Evolutionary conservation across 192 early-diverging fungal genomes (phyloP).

Genomic region (Coemansia sp.): DNA sequence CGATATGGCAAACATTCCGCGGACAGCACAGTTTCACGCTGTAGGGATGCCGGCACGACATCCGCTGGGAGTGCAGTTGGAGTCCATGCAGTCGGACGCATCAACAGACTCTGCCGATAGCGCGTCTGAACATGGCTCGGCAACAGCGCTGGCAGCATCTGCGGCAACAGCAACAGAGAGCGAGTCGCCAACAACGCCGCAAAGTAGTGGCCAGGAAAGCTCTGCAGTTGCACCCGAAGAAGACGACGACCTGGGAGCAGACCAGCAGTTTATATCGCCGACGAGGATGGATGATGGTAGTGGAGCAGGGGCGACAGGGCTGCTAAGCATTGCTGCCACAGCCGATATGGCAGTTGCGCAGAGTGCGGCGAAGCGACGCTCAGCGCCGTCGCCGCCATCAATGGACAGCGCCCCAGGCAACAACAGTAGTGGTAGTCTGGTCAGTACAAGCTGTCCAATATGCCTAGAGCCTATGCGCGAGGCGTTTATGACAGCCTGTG

Average conservation of each 20-base stretch:
- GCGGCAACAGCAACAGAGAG: background rate
- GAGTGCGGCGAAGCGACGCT: conserved; percentile 5
- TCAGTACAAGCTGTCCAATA: conserved; percentile 60
- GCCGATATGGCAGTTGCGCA: conserved; percentile 1
- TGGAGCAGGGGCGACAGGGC: background rate
- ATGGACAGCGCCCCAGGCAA: background rate
- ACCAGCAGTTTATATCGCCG: conserved; percentile 17
- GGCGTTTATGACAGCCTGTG: conserved; percentile 77
- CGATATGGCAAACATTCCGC: conserved; percentile 41
- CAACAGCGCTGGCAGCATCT: background rate
- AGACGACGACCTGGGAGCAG: conserved; percentile 6
- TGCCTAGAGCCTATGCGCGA: conserved; percentile 70
- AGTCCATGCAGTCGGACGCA: conserved; percentile 33
- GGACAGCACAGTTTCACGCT: conserved; percentile 48
- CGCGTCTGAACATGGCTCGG: conserved; percentile 9
- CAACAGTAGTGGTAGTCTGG: background rate
- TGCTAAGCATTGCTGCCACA: background rate
- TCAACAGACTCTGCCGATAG: conserved; percentile 36
- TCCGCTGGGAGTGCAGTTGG: conserved; percentile 45
- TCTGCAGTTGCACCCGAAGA: conserved; percentile 13
- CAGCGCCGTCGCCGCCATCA: conserved; percentile 10
- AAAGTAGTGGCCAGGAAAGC: conserved; percentile 9
- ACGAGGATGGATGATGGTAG: conserved; percentile 14
- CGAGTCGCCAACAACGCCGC: conserved; percentile 7
- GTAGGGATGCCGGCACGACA: conserved; percentile 51